These are phyloP conservation scores for Arthrinium puccinioides DNA, from an alignment of 2,329 filamentous ascomycete species.

Conservation along the genomic window DNA sequence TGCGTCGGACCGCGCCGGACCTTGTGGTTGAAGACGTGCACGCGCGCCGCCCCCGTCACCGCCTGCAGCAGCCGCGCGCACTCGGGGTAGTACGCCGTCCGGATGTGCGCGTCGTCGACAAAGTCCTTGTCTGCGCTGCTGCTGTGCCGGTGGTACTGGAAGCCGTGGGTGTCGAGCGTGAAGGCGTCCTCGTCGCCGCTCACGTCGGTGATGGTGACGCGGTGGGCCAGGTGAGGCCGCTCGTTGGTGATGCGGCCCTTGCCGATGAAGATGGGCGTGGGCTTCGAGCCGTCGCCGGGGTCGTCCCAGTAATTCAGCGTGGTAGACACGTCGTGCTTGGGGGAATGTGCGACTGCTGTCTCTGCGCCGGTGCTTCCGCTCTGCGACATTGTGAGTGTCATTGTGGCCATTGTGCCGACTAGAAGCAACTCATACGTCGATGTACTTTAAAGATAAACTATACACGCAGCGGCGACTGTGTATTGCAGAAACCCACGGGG, in stretches of 20 bases:
- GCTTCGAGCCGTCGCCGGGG: constrained; percentile 33
- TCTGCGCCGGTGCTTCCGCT: too few species aligned
- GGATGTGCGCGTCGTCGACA: constrained; percentile 53
- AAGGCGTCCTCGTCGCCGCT: constrained; percentile 26
- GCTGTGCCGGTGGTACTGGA: constrained; percentile 23
- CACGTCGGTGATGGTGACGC: constrained; percentile 27
- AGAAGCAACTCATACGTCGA: too few species aligned
- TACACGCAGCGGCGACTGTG: too few species aligned
- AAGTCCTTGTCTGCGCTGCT: constrained; percentile 27
- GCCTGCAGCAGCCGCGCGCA: constrained; percentile 60
- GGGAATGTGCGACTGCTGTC: too few species aligned
- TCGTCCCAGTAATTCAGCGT: constrained; percentile 31
- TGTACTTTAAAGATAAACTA: too few species aligned
- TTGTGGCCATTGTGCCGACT: too few species aligned
- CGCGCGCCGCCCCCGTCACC: constrained; percentile 43
- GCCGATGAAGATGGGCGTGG: constrained; percentile 26
- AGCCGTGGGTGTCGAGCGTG: constrained; percentile 29
- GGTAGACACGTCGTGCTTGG: constrained; percentile 26
- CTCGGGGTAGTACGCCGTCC: constrained; percentile 63
- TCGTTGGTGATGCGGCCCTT: constrained; percentile 25
- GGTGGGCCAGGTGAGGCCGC: constrained; percentile 18
- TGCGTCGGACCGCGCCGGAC: constrained; percentile 27
- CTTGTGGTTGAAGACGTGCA: constrained; percentile 24
- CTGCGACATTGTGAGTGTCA: too few species aligned
- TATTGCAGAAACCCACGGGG: too few species aligned